A percentile compares a stretch with the other conserved stretches of the same genome.
These are phyloP conservation scores for Persicaria tinctoria DNA, from an alignment of 148 eudicot species.

Conservation along the genomic window DNA sequence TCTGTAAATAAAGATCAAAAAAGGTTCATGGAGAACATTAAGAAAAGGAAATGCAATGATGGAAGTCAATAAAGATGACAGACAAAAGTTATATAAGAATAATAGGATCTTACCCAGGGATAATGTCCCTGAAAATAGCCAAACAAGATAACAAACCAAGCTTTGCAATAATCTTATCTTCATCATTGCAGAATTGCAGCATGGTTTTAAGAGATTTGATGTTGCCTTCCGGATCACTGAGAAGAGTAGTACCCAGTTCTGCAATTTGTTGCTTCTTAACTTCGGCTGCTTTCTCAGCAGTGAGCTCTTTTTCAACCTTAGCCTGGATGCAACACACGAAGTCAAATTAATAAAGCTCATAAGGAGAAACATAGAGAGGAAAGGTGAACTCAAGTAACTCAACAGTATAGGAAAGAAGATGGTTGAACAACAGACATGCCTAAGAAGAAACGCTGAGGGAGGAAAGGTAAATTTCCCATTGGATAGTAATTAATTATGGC, in stretches of 20 bases:
- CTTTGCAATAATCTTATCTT: slow-evolving; percentile 45
- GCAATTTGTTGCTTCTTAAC: slow-evolving; percentile 67
- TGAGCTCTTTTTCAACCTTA: slow-evolving; percentile 70
- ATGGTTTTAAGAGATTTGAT: slow-evolving; percentile 64
- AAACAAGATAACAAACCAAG: slow-evolving; percentile 65
- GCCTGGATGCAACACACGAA: slow-evolving; percentile 39
- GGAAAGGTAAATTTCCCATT: neutral
- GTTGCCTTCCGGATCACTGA: slow-evolving; percentile 74
- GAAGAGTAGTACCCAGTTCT: slow-evolving; percentile 77
- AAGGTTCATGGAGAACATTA: neutral
- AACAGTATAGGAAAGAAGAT: neutral
- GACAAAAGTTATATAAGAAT: neutral
- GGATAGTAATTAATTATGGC: neutral
- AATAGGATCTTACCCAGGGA: slow-evolving; percentile 64
- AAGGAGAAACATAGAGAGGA: neutral
- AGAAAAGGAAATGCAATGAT: neutral
- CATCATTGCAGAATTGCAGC: slow-evolving; percentile 68
- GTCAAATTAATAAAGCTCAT: neutral
- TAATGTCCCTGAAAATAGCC: slow-evolving; percentile 84
- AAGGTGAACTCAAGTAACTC: neutral
- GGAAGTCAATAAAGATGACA: neutral
- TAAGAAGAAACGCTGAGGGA: neutral
- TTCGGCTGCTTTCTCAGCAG: slow-evolving; percentile 58
- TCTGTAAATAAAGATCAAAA: slow-evolving; percentile 29
- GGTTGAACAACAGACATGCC: neutral